Conservation (phyloP, 371 early-diverging fungal genomes). For the Dinochytrium kinnereticum region DNA sequence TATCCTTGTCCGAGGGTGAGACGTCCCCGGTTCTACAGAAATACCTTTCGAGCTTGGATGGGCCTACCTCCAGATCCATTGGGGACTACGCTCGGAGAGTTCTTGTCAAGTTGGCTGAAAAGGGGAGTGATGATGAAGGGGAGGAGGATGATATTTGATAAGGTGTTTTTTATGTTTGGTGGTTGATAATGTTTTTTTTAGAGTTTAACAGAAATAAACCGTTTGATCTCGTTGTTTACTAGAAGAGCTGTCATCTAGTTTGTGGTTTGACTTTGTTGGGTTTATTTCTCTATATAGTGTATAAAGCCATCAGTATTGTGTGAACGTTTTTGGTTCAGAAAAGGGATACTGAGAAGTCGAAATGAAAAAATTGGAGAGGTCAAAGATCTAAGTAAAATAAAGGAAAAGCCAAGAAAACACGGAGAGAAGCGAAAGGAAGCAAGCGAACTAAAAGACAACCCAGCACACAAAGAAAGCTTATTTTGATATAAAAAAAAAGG, state of each 20-base stretch:
- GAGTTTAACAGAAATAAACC: no score
- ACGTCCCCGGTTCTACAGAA: constrained; percentile 21
- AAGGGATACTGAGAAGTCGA: not conserved
- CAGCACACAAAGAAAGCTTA: no score
- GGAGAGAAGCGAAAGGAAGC: not conserved
- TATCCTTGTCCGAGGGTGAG: constrained; percentile 2
- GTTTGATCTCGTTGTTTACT: no score
- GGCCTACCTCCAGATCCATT: constrained; percentile 40
- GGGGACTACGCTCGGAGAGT: constrained; percentile 56
- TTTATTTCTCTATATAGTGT: no score
- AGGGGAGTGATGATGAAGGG: constrained; percentile 48
- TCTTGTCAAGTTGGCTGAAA: constrained; percentile 49
- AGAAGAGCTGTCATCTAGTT: no score
- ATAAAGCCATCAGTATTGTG: no score
- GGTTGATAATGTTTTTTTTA: not conserved
- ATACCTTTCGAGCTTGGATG: constrained; percentile 44
- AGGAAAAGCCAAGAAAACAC: not conserved
- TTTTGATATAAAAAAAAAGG: no score
- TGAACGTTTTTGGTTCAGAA: no score
- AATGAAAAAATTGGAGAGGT: not conserved
- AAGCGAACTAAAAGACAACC: not conserved
- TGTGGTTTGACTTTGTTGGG: no score
- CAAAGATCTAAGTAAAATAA: not conserved
- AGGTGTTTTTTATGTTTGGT: not conserved
- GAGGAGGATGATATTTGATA: constrained; percentile 23